These are phyloP conservation scores for Cavenderia fasciculata DNA, from an alignment of 78 protist genomes.

Conservation along the genomic window DNA sequence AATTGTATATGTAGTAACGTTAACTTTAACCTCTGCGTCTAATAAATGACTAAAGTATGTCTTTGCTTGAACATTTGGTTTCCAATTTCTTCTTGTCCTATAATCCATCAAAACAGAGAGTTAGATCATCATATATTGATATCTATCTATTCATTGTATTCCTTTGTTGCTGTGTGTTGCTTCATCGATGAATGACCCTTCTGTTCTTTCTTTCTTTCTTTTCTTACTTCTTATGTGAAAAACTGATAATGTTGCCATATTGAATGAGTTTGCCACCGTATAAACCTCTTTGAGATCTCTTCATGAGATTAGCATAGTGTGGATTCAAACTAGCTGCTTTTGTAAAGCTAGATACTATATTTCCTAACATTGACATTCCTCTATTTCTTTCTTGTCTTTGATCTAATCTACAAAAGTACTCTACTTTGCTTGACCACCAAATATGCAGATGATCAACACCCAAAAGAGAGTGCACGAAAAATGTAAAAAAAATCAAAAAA, in stretches of 20 bases:
- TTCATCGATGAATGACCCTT: too few species aligned
- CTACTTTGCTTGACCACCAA: too few species aligned
- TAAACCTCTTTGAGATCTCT: conserved; percentile 67
- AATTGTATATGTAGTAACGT: conserved; percentile 34
- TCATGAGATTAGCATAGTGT: conserved; percentile 30
- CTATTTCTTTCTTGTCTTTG: not conserved
- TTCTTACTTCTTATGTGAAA: conserved; percentile 64
- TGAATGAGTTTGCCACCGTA: conserved; percentile 55
- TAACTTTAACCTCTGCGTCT: conserved; percentile 40
- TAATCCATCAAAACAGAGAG: too few species aligned
- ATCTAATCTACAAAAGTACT: too few species aligned
- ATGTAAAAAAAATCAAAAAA: too few species aligned
- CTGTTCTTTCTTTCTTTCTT: not conserved
- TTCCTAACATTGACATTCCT: conserved; percentile 9
- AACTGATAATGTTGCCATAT: conserved; percentile 28
- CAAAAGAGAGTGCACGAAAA: too few species aligned
- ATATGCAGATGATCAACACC: too few species aligned
- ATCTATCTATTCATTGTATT: not conserved
- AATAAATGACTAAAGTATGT: conserved; percentile 68
- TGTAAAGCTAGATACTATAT: not conserved
- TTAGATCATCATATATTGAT: not conserved
- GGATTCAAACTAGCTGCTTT: not conserved
- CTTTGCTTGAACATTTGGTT: conserved; percentile 68
- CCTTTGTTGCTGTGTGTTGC: not conserved
- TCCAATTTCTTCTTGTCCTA: conserved; percentile 69